Conservation (phyloP, 805 yeast genomes). For the Schizosaccharomyces japonicus region DNA sequence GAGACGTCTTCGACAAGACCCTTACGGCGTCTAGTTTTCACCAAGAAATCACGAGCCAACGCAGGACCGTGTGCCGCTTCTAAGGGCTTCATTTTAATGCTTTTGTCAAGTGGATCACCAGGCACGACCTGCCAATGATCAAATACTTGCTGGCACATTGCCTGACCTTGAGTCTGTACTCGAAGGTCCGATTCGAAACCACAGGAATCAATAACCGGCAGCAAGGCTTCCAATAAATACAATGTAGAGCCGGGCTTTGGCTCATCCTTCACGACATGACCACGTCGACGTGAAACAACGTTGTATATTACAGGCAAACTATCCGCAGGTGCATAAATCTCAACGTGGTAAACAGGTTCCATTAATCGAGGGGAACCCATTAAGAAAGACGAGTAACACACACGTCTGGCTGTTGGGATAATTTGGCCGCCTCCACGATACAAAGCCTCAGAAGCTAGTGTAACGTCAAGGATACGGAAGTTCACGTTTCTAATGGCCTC, state of each 20-base stretch:
- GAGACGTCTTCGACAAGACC: constrained; percentile 58
- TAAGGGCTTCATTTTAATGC: constrained; percentile 38
- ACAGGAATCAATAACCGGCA: constrained; percentile 76
- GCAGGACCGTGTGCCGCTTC: constrained; percentile 49
- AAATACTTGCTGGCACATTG: constrained; percentile 42
- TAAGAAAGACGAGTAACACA: constrained; percentile 59
- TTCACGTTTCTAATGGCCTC: constrained; percentile 50
- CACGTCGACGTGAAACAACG: constrained; percentile 43
- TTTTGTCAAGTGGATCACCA: constrained; percentile 69
- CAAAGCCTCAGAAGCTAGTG: constrained; percentile 24
- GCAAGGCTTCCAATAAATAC: constrained; percentile 31
- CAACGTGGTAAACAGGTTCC: constrained; percentile 56
- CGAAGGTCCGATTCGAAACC: constrained; percentile 78
- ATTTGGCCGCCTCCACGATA: constrained; percentile 43
- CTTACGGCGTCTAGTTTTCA: constrained; percentile 73
- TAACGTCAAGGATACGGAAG: constrained; percentile 44
- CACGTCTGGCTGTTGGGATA: constrained; percentile 60
- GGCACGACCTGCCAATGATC: constrained; percentile 58
- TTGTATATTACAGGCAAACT: constrained; percentile 27
- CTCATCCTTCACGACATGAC: constrained; percentile 24
- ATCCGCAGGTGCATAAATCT: constrained; percentile 29
- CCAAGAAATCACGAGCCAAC: constrained; percentile 66
- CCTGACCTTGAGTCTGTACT: constrained; percentile 53
- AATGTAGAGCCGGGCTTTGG: constrained; percentile 58
- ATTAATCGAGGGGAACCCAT: constrained; percentile 54